phyloP scores from a whole-genome alignment of 1,284 basidiomycete species.

The Prillingera fragicola region DNA sequence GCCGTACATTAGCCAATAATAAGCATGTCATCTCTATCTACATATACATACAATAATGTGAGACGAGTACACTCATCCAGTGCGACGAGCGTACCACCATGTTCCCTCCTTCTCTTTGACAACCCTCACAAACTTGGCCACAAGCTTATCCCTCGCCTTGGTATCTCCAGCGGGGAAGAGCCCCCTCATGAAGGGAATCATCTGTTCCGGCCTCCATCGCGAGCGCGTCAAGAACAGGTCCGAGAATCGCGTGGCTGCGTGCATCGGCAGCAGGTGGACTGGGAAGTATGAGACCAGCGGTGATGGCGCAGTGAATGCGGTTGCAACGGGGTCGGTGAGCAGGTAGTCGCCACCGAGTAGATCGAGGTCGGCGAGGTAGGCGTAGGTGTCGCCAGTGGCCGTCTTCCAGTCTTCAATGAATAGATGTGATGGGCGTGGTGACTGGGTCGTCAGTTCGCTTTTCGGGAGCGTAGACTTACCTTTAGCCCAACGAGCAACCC shows the following conservation, averaged over 20 bases:
- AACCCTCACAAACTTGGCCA: constrained; percentile 76
- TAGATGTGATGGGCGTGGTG: constrained; percentile 44
- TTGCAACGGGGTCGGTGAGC: constrained; percentile 21
- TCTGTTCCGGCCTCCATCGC: constrained; percentile 72
- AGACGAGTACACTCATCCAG: too few species aligned
- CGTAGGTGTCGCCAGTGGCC: constrained; percentile 69
- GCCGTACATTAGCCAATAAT: too few species aligned
- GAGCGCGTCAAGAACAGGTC: constrained; percentile 74
- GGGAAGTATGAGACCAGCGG: constrained; percentile 62
- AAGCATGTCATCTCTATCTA: too few species aligned
- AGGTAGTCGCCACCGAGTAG: constrained; percentile 65
- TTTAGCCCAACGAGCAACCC: constrained; percentile 62
- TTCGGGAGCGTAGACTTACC: constrained; percentile 47
- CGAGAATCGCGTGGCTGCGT: constrained; percentile 68
- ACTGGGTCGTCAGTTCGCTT: constrained; percentile 52
- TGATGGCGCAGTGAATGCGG: constrained; percentile 21
- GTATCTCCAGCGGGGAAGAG: constrained; percentile 61
- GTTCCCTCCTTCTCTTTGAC: constrained; percentile 60
- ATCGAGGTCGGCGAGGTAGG: constrained; percentile 54
- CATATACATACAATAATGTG: too few species aligned
- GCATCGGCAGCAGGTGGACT: constrained; percentile 62
- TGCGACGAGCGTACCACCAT: constrained; percentile 45
- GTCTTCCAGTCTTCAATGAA: constrained; percentile 64
- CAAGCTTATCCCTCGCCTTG: constrained; percentile 79
- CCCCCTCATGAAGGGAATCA: constrained; percentile 71